Evolutionary conservation across 495 filamentous ascomycete species (phyloP).

Genomic region (Evansstolkia leycettana): DNA sequence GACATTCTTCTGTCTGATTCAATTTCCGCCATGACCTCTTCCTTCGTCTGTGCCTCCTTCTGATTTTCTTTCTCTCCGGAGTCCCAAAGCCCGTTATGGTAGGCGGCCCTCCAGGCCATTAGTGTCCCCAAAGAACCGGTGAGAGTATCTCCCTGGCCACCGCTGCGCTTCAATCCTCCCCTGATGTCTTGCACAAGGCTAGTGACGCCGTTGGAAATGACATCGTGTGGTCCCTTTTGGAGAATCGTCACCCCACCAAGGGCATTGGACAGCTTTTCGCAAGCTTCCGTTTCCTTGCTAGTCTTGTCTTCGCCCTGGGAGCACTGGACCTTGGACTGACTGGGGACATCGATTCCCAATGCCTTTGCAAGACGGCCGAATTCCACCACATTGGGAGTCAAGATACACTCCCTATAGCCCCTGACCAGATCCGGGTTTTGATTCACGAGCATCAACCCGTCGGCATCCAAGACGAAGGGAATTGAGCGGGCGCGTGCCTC

Average conservation of each 20-base stretch:
- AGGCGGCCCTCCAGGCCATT: conserved; percentile 76
- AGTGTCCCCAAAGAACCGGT: conserved; percentile 84
- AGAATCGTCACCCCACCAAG: conserved; percentile 84
- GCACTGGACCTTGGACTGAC: conserved; percentile 26
- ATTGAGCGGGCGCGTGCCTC: conserved; percentile 63
- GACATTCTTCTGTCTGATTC: conserved; percentile 35
- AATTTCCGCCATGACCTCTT: conserved; percentile 30
- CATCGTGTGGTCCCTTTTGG: conserved; percentile 79
- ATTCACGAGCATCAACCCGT: conserved; percentile 69
- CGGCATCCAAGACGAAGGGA: conserved; percentile 84
- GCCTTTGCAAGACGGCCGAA: conserved; percentile 70
- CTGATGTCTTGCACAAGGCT: conserved; percentile 61
- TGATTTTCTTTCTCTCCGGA: conserved; percentile 32
- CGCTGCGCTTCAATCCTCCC: conserved; percentile 81
- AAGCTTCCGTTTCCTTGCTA: conserved; percentile 39
- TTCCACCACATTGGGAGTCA: conserved; percentile 92
- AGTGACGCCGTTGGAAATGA: conserved; percentile 68
- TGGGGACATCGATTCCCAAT: conserved; percentile 45
- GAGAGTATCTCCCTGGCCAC: conserved; percentile 91
- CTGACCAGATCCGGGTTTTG: conserved; percentile 64
- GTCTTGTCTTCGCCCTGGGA: conserved; percentile 28
- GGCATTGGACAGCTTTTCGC: conserved; percentile 59
- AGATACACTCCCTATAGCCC: conserved; percentile 71
- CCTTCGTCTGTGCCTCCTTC: conserved; percentile 23
- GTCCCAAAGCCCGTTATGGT: conserved; percentile 76